Evolutionary conservation across 2,329 filamentous ascomycete species (phyloP).

Genomic region (Fusarium sp.): DNA sequence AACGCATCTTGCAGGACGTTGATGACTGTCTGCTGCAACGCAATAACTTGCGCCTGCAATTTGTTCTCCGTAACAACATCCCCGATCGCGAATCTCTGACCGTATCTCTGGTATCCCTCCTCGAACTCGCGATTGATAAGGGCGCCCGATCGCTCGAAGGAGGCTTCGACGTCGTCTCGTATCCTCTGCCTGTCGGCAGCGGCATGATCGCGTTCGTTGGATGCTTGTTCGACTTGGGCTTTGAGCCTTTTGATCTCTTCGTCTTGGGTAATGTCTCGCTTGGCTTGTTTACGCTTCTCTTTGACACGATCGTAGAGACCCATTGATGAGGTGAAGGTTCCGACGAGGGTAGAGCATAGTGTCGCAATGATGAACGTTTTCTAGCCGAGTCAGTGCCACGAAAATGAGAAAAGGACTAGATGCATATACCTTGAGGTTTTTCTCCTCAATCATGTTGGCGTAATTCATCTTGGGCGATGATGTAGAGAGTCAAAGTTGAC

Average conservation of each 20-base stretch:
- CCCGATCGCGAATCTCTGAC: constrained; percentile 40
- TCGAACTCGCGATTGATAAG: constrained; percentile 46
- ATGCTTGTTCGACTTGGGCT: constrained; percentile 32
- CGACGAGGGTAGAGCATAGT: constrained; percentile 45
- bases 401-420: neutral
- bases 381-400: neutral
- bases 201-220: constrained; percentile 12
- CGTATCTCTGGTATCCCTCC: constrained; percentile 42
- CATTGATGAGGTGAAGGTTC: constrained; percentile 46
- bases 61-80: constrained; percentile 46
- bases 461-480: constrained; percentile 35
- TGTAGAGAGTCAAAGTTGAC: neutral
- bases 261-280: constrained; percentile 44
- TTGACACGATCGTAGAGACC: constrained; percentile 47
- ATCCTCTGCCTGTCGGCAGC: constrained; percentile 11
- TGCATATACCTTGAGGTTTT: constrained; percentile 36
- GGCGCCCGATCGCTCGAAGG: constrained; percentile 40
- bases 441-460: constrained; percentile 46
- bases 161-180: constrained; percentile 38
- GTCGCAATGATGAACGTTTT: constrained; percentile 48
- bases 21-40: constrained; percentile 46
- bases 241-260: constrained; percentile 46
- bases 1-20: constrained; percentile 45
- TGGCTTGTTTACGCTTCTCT: constrained; percentile 39
- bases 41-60: constrained; percentile 44